Percentiles rank a stretch among this genome's conserved stretches.
These are phyloP conservation scores for Xerocomellus dryophilus DNA, from an alignment of 768 basidiomycete genomes.

Conservation along the genomic window DNA sequence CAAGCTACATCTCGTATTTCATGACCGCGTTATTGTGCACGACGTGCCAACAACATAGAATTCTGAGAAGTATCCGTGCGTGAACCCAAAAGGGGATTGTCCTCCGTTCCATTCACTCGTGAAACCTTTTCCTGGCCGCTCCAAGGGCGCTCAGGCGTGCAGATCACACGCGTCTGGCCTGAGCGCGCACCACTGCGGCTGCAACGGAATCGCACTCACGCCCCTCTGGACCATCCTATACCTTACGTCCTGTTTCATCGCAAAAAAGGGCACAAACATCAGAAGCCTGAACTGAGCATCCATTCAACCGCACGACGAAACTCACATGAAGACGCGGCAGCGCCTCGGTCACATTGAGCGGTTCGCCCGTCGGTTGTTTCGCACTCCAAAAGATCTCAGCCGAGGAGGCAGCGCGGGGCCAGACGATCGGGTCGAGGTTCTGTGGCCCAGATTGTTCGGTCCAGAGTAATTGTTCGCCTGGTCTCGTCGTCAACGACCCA, in stretches of 20 bases:
- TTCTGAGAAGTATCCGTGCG: too few relatives aligned
- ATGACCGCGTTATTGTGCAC: too few relatives aligned
- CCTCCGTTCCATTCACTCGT: too few relatives aligned
- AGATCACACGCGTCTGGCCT: constrained; percentile 46
- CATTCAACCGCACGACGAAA: not conserved
- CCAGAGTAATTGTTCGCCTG: constrained; percentile 44
- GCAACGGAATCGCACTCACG: constrained; percentile 45
- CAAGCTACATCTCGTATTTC: too few relatives aligned
- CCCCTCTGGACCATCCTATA: constrained; percentile 51
- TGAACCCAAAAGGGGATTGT: too few relatives aligned
- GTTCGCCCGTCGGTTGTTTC: constrained; percentile 32
- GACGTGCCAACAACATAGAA: too few relatives aligned
- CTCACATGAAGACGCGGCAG: constrained; percentile 48
- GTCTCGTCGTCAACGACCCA: not conserved
- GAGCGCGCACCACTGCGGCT: constrained; percentile 57
- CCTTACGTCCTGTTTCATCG: constrained; percentile 35
- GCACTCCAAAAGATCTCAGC: constrained; percentile 58
- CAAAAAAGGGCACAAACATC: too few relatives aligned
- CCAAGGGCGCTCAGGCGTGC: constrained; percentile 10
- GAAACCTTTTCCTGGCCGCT: not conserved
- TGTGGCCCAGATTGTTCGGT: constrained; percentile 43
- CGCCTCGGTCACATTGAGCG: constrained; percentile 37
- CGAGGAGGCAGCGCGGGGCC: constrained; percentile 47
- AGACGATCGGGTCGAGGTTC: constrained; percentile 43
- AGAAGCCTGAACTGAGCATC: too few relatives aligned